phyloP scores from a whole-genome alignment of 2,329 filamentous ascomycete species.

The Diaporthe sp. region DNA sequence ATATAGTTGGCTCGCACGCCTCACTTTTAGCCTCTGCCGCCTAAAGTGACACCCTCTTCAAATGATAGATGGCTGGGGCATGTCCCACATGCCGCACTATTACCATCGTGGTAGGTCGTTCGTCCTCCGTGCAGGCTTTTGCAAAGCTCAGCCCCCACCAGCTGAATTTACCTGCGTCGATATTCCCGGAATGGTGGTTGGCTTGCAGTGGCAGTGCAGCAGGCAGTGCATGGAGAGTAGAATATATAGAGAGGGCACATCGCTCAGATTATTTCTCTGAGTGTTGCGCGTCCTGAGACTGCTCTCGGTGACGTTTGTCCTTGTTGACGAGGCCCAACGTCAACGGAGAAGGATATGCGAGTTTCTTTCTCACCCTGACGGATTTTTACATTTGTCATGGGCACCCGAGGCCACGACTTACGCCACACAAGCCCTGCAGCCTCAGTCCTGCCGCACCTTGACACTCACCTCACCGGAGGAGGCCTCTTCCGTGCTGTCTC shows the following conservation, averaged over 20 bases:
- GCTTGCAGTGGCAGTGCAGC: slow-evolving; percentile 9
- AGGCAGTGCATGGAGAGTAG: background rate
- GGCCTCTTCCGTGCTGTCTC: slow-evolving; percentile 13
- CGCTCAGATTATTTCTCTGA: background rate
- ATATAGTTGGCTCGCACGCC: slow-evolving; percentile 9
- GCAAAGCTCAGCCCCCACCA: background rate
- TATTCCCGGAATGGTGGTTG: background rate
- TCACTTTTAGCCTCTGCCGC: slow-evolving; percentile 5
- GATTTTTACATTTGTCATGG: background rate
- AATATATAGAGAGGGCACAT: slow-evolving; percentile 16
- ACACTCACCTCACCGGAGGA: slow-evolving; percentile 14
- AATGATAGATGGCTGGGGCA: background rate
- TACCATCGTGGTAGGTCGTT: background rate
- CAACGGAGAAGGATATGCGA: background rate
- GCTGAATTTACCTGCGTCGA: slow-evolving; percentile 5
- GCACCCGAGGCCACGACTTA: background rate
- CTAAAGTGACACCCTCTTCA: background rate
- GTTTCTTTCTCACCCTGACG: background rate
- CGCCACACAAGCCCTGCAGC: background rate
- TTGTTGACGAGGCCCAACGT: background rate
- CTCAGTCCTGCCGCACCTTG: background rate
- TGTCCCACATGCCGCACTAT: background rate
- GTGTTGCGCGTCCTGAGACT: slow-evolving; percentile 10
- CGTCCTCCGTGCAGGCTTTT: background rate
- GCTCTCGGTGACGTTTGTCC: background rate